Percentiles rank a stretch among this genome's conserved stretches.
Evolutionary conservation across 441 rosid species (phyloP).

Genomic region (Geranium incanum): DNA sequence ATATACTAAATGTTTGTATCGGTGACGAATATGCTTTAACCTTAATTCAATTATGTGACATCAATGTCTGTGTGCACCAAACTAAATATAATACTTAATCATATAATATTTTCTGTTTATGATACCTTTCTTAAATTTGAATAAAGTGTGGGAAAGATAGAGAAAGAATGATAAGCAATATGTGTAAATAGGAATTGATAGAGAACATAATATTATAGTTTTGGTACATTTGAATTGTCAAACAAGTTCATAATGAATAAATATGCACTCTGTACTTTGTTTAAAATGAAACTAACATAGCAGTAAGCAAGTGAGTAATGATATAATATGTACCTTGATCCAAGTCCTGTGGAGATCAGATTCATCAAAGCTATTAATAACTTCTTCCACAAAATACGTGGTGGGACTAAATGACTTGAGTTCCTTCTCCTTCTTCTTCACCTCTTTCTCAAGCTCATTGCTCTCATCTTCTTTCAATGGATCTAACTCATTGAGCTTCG

Average conservation of each 20-base stretch:
- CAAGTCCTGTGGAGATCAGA: constrained; percentile 60
- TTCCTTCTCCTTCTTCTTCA: constrained; percentile 29
- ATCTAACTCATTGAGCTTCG: constrained; percentile 32
- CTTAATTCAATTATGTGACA: background rate
- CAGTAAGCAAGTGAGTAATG: background rate
- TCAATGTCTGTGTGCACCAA: background rate
- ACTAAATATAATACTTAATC: background rate
- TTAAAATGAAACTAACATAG: background rate
- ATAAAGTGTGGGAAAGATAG: background rate
- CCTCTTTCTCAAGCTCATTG: background rate
- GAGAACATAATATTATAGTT: no score
- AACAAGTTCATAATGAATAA: background rate
- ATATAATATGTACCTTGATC: constrained; percentile 43
- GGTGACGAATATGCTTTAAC: background rate
- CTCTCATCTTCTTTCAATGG: background rate
- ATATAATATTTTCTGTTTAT: background rate
- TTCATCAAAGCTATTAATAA: constrained; percentile 56
- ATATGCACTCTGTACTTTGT: background rate
- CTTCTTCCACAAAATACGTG: constrained; percentile 65
- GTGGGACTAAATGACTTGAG: constrained; percentile 51
- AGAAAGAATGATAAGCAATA: background rate
- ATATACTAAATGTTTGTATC: no score
- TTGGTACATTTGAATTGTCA: background rate
- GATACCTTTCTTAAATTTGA: no score
- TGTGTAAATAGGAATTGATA: background rate